Conservation (phyloP, 2,329 filamentous ascomycete genomes). For the Trichoderma atrobrunneum region DNA sequence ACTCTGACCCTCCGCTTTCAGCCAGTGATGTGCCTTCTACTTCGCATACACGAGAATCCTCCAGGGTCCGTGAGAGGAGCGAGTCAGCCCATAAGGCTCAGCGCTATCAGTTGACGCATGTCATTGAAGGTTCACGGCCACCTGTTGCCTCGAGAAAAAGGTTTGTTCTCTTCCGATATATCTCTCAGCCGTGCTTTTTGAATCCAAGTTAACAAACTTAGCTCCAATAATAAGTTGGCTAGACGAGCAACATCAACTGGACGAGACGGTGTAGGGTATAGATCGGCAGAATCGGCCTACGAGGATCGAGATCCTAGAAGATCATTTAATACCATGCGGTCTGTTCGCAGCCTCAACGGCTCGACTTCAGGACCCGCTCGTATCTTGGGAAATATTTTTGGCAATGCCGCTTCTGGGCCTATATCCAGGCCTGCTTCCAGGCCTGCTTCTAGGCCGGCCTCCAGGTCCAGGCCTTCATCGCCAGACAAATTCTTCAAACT, state of each 20-base stretch:
- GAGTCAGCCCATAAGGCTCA: slow-evolving; percentile 30
- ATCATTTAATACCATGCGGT: slow-evolving; percentile 20
- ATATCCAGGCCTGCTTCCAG: slow-evolving; percentile 8
- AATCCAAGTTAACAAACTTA: neutral
- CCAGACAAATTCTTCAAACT: slow-evolving; percentile 26
- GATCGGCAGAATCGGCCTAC: slow-evolving; percentile 23
- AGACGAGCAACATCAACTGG: slow-evolving; percentile 11
- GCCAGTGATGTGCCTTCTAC: slow-evolving; percentile 31
- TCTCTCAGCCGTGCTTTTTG: neutral
- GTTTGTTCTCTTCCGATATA: slow-evolving; percentile 22
- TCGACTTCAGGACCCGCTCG: slow-evolving; percentile 11
- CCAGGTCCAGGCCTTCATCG: slow-evolving; percentile 15
- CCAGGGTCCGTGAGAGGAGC: slow-evolving; percentile 31
- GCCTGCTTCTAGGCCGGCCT: neutral
- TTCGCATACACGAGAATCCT: slow-evolving; percentile 25
- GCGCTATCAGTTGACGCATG: slow-evolving; percentile 27
- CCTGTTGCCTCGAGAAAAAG: slow-evolving; percentile 33
- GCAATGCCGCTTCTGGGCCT: slow-evolving; percentile 10
- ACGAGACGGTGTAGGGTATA: slow-evolving; percentile 16
- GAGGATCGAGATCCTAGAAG: slow-evolving; percentile 20
- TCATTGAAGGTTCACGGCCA: slow-evolving; percentile 36
- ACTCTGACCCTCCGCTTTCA: slow-evolving; percentile 25
- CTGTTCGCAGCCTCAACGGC: slow-evolving; percentile 22
- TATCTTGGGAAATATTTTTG: neutral
- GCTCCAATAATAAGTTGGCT: slow-evolving; percentile 16